Conservation (phyloP, 805 yeast species). For the Isabelozyma heimii region DNA sequence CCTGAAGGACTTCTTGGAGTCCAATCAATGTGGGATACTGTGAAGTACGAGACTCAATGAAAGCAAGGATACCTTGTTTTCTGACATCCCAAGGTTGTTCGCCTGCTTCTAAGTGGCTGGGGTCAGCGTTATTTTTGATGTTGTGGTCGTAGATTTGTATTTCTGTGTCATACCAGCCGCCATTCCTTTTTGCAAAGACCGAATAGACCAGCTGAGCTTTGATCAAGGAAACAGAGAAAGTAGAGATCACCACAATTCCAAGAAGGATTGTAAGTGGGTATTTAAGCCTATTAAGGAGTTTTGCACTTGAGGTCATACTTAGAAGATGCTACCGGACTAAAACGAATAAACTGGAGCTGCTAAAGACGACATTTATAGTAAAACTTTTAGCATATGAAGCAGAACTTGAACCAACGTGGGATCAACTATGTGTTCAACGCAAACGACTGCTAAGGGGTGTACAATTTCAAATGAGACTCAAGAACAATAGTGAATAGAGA, state of each 20-base stretch:
- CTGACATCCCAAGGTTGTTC: conserved; percentile 5
- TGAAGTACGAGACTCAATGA: neutral
- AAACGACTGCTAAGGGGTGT: too few species aligned
- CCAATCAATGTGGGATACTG: conserved; percentile 5
- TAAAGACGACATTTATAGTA: neutral
- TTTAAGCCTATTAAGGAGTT: neutral
- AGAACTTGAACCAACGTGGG: too few species aligned
- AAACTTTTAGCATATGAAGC: too few species aligned
- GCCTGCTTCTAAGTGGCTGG: neutral
- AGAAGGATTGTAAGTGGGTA: neutral
- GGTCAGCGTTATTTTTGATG: neutral
- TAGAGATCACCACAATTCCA: neutral
- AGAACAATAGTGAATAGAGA: too few species aligned
- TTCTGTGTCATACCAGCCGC: too few species aligned
- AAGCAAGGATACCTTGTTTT: conserved; percentile 1
- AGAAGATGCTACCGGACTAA: too few species aligned
- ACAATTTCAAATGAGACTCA: too few species aligned
- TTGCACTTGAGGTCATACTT: neutral
- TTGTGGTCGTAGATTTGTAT: neutral
- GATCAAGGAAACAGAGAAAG: neutral
- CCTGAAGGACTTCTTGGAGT: conserved; percentile 6
- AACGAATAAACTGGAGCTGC: neutral
- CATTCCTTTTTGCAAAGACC: neutral
- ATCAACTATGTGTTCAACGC: too few species aligned
- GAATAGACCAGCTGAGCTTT: neutral